Base-by-base conservation (phyloP, 2,329 filamentous ascomycete genomes). In the Plectosphaerella cucumerina region DNA sequence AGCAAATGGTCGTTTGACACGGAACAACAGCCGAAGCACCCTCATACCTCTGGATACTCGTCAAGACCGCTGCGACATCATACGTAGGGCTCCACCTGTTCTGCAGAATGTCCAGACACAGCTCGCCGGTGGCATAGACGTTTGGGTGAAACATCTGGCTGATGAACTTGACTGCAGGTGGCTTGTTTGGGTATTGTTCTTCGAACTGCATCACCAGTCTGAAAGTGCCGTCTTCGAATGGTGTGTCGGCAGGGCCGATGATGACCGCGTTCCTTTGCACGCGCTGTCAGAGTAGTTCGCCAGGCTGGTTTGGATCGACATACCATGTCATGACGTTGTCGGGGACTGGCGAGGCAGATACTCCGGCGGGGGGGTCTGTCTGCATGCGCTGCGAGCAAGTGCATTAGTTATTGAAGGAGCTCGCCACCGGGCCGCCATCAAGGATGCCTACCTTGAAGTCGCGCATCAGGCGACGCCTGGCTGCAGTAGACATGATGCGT, bases 81-180 rank as follows among this genome's bases (percentile, higher is more conserved):
- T 99, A 99, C 10, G 94, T 97, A 15, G 94, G 94, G 68, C 93
- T 97, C 94, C 94, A 99, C 59, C 94, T 80, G 67, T 99, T 99
- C 72, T 99, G 94, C 53, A 99, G 72, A 59, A 99, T 99, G 66
- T 99, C 94, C 59, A 99, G 75, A 66, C 94, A 99, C 47, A 99
- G 80, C 74, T 99, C 94, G 55, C 94, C 94, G 0, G 92, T 97
- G 49, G 89, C 92, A 68, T 99, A 99, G 51, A 99, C 94, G 65
- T 99, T 99, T 17, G 94, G 94, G 63, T 99, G 94, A 71, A 99
- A 99, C 94, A 99, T 99, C 69, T 94, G 85, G 70, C 90, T 96
- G 68, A 99, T 96, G 69, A 99, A 99, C 67, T 97, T 97, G 73
- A 97, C 94, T 33, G 91, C 89, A 0, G 94, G 94, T 5, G 94